A percentile compares a stretch with the other conserved stretches of the same genome.
phyloP scores from a whole-genome alignment of 176 grass and related monocot genomes.

The Phoenix dactylifera region DNA sequence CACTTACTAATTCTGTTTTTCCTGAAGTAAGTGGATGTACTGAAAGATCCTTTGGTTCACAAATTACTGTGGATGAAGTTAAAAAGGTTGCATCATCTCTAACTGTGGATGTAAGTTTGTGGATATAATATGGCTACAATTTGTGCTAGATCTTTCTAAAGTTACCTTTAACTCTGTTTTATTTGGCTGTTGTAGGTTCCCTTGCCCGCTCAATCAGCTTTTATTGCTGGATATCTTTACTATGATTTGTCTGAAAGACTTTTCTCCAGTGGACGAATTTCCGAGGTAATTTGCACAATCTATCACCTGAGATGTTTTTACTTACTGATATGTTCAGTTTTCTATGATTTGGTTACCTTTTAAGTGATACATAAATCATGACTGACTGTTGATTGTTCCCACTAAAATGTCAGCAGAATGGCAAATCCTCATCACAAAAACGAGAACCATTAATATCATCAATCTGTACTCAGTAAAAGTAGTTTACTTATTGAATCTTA shows the following conservation, averaged over 20 bases:
- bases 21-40: slow-evolving; percentile 26
- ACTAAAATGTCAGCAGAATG: too few relatives aligned
- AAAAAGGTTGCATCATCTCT: slow-evolving; percentile 46
- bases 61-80: slow-evolving; percentile 36
- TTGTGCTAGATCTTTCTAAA: not conserved
- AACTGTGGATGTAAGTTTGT: slow-evolving; percentile 55
- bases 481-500: too few relatives aligned
- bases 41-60: slow-evolving; percentile 25
- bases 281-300: slow-evolving; percentile 37
- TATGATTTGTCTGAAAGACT: slow-evolving; percentile 75
- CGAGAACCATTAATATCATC: too few relatives aligned
- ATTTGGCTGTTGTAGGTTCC: slow-evolving; percentile 38
- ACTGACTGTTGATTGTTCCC: too few relatives aligned
- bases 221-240: slow-evolving; percentile 63
- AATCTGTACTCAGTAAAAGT: too few relatives aligned
- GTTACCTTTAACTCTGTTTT: slow-evolving; percentile 13
- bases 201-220: slow-evolving; percentile 33
- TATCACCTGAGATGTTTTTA: too few relatives aligned
- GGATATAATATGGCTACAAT: not conserved
- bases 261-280: slow-evolving; percentile 41
- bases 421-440: too few relatives aligned
- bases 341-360: too few relatives aligned
- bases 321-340: too few relatives aligned
- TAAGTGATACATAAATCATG: too few relatives aligned
- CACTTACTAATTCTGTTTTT: slow-evolving; percentile 29